Percentiles rank a stretch among this genome's conserved stretches.
phyloP scores from a whole-genome alignment of 768 basidiomycete species.

The Pleurotus salmoneostramineus region DNA sequence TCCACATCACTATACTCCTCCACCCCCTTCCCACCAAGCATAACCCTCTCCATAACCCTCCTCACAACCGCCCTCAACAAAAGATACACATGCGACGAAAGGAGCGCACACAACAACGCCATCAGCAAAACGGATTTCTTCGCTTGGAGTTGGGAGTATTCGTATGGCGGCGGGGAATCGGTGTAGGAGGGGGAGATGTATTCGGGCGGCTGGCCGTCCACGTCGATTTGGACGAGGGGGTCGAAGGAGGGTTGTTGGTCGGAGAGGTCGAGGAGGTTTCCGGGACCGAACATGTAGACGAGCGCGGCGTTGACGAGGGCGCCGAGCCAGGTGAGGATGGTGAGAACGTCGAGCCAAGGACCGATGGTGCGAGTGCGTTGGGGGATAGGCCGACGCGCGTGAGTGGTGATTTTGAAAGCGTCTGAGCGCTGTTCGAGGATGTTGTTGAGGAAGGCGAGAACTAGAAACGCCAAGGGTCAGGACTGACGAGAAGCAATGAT shows the following conservation, averaged over 20 bases:
- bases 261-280: conserved; percentile 7
- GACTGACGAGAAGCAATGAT: not conserved
- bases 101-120: conserved; percentile 70
- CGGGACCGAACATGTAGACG: conserved; percentile 81
- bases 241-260: not conserved
- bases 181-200: not conserved
- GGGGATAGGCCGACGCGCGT: conserved; percentile 81
- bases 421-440: conserved; percentile 89
- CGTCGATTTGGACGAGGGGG: conserved; percentile 2
- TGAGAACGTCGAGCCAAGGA: conserved; percentile 87
- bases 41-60: conserved; percentile 66
- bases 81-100: conserved; percentile 85
- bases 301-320: conserved; percentile 87
- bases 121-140: conserved; percentile 42
- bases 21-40: conserved; percentile 63
- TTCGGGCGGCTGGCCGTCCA: conserved; percentile 7
- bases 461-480: conserved; percentile 17
- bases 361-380: conserved; percentile 89
- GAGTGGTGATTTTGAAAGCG: conserved; percentile 91
- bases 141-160: not conserved
- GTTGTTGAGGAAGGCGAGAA: conserved; percentile 90
- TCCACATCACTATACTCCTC: conserved; percentile 58
- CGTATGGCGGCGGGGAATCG: not conserved
- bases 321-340: conserved; percentile 86
- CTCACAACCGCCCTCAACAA: conserved; percentile 58